Evolutionary conservation across 345 rosid species (phyloP), one percentile per base, ranked within the genome.

Genomic region (Dovyalis caffra): DNA sequence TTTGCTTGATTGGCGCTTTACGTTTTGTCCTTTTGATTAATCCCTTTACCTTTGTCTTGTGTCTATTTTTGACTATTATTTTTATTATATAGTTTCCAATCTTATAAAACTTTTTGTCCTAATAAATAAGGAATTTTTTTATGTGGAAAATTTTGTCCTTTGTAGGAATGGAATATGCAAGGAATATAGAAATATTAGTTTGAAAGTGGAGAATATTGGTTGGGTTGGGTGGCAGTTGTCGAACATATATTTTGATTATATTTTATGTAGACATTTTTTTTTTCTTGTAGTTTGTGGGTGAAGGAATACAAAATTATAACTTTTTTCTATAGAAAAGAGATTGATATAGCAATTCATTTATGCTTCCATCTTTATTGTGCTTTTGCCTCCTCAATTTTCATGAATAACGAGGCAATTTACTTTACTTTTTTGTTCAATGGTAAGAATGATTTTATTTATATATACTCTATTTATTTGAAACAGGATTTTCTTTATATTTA

Each of bases 1-100:
- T 64, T 76, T 43, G 76, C 68, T 53, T 83, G 81, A 78, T 80
- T 78, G 78, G 61, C 28, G 26, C 60, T 65, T 76, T 69, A 29
- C 74, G 70, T 56, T 32, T 65, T 76, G 79, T 82, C 81, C 37
- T 80, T n/a, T 72, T 29, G 20, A 69, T 47, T 25, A n/a, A n/a
- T n/a, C n/a, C n/a, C n/a, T 15, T 31, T 73, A 35, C 8, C 28
- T 70, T 53, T 2, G 7, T 29, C 25, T 35, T 26, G 33, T 34
- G n/a, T 32, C 9, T 40, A 61, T 16, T 64, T 18, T 10, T 64
- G 12, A 18, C 25, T 8, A 20, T 69, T 14, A 31, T 51, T 49
- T 51, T 45, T 45, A 40, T 40, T 68, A 6, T 6, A 25, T 12
- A 28, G 10, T 68, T 43, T 45, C 32, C 35, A 67, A 21, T 25